Evolutionary conservation across 768 basidiomycete species (phyloP).

Genomic region (Glaciozyma martinii): DNA sequence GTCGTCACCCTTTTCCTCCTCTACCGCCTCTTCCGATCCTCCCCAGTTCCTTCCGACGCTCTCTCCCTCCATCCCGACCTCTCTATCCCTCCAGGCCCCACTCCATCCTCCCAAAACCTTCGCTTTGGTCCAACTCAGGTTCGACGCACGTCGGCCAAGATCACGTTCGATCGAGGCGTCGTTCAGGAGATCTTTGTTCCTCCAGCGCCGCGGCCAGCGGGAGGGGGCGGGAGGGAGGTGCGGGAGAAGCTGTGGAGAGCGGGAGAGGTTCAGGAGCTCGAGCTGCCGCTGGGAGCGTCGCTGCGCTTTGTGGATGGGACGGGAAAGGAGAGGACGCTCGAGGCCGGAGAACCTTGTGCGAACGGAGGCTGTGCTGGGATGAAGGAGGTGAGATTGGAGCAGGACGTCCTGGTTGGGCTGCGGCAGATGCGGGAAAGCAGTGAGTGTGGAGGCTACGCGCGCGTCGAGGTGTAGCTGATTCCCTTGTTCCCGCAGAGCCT

Average conservation of each 20-base stretch:
- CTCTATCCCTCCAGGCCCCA: not conserved
- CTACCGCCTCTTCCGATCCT: not conserved
- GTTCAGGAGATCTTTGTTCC: constrained; percentile 2
- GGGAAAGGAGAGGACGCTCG: not conserved
- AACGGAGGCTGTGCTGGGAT: not conserved
- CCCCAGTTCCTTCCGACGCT: not conserved
- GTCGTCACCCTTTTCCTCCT: constrained; percentile 1
- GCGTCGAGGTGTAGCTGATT: not conserved
- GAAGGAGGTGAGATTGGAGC: not conserved
- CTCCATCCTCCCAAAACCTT: not conserved
- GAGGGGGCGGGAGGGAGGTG: not conserved
- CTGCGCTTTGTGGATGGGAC: not conserved
- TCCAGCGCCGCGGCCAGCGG: not conserved
- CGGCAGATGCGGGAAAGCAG: constrained; percentile 5
- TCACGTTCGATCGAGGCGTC: constrained; percentile 1
- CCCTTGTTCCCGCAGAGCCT: not conserved
- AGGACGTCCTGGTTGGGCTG: not conserved
- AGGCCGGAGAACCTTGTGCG: not conserved
- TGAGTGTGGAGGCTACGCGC: not conserved
- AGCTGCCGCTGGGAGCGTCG: not conserved
- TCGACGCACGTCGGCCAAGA: not conserved
- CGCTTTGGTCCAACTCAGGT: not conserved
- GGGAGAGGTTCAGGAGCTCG: not conserved
- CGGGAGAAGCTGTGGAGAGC: not conserved
- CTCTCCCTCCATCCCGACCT: not conserved